Conservation (phyloP, 164 flowering plant species). For the Cinnamomum micranthum region DNA sequence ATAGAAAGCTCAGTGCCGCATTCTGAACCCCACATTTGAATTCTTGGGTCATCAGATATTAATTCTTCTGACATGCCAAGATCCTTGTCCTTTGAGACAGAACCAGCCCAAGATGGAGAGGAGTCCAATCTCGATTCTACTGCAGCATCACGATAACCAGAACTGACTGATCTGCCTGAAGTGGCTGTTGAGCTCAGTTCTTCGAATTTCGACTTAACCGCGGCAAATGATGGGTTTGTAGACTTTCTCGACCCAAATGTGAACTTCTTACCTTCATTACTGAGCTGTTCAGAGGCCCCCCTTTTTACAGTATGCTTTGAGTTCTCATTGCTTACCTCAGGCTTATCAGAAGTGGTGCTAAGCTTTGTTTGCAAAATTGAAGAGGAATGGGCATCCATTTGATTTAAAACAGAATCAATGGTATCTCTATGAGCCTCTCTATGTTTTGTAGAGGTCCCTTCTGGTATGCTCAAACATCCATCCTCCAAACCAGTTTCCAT, state of each 20-base stretch:
- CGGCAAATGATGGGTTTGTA: conserved; percentile 63
- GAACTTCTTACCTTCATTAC: conserved; percentile 47
- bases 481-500: conserved; percentile 25
- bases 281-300: conserved; percentile 46
- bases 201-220: conserved; percentile 77
- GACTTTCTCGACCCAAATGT: conserved; percentile 52
- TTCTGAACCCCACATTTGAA: conserved; percentile 63
- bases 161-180: conserved; percentile 30
- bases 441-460: conserved; percentile 15
- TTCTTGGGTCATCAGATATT: conserved; percentile 23
- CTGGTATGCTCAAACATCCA: conserved; percentile 10
- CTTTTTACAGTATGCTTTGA: conserved; percentile 38
- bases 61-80: conserved; percentile 27
- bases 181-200: conserved; percentile 48
- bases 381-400: conserved; percentile 18
- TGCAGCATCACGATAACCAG: conserved; percentile 31
- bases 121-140: conserved; percentile 31
- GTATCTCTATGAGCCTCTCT: neutral
- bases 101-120: conserved; percentile 30
- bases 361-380: conserved; percentile 15
- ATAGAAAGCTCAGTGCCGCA: conserved; percentile 81
- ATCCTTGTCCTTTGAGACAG: conserved; percentile 29
- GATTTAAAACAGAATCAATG: conserved; percentile 11
- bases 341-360: conserved; percentile 19
- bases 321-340: conserved; percentile 37